A percentile compares a stretch with the other conserved stretches of the same genome.
Conservation (phyloP, 176 grass and related monocot species). For the Eremochloa ophiuroides region DNA sequence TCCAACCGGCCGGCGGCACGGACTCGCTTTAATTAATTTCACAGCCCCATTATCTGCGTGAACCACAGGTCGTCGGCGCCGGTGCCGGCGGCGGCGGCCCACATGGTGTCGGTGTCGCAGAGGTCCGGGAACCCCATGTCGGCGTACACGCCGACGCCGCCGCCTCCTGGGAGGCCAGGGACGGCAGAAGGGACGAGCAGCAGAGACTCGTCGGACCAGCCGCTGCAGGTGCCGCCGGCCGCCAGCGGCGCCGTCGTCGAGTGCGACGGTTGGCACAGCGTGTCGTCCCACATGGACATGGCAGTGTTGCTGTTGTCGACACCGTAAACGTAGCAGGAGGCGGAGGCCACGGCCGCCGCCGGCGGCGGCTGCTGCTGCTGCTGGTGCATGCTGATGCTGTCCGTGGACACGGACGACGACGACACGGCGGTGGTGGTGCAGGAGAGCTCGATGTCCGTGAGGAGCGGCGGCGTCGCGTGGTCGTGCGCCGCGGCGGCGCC, state of each 20-base stretch:
- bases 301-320: not conserved
- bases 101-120: conserved; percentile 52
- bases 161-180: not conserved
- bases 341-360: too few relatives aligned
- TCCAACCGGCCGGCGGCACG: not conserved
- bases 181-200: not conserved
- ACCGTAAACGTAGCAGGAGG: not conserved
- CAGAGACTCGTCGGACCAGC: conserved; percentile 56
- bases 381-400: conserved; percentile 5
- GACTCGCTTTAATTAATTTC: not conserved
- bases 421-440: conserved; percentile 44
- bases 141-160: not conserved
- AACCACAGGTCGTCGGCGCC: conserved; percentile 58
- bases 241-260: not conserved
- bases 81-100: conserved; percentile 7
- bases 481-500: not conserved
- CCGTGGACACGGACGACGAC: conserved; percentile 35
- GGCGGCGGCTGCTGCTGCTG: not conserved
- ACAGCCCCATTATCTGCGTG: conserved; percentile 40
- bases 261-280: conserved; percentile 15
- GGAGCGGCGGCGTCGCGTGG: not conserved
- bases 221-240: not conserved
- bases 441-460: conserved; percentile 36
- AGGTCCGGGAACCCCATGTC: conserved; percentile 40
- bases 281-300: not conserved